phyloP scores from a whole-genome alignment of 768 basidiomycete species.

The Amanita exitialis region DNA sequence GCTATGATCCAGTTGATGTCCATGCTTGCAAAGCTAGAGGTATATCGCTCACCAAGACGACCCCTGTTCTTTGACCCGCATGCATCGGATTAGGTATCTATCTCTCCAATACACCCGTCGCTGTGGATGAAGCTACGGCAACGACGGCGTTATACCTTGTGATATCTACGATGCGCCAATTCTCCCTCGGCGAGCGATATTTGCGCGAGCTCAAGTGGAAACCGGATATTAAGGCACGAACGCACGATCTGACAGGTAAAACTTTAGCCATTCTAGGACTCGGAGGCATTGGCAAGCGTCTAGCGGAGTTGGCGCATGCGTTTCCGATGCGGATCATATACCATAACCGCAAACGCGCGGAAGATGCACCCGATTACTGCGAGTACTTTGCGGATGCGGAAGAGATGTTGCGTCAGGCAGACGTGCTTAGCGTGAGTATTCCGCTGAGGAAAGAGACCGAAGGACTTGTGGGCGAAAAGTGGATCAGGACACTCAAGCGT shows the following conservation, averaged over 20 bases:
- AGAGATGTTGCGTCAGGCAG: conserved; percentile 58
- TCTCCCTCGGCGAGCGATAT: conserved; percentile 51
- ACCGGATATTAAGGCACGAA: conserved; percentile 31
- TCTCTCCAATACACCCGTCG: conserved; percentile 84
- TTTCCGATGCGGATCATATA: conserved; percentile 91
- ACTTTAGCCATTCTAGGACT: conserved; percentile 69
- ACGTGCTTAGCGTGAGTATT: conserved; percentile 81
- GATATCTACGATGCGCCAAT: conserved; percentile 70
- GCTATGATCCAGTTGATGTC: conserved; percentile 85
- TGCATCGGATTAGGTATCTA: conserved; percentile 41
- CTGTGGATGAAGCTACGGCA: conserved; percentile 87
- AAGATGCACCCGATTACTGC: conserved; percentile 59
- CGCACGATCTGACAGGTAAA: conserved; percentile 58
- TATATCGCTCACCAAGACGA: conserved; percentile 13
- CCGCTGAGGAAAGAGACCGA: conserved; percentile 71
- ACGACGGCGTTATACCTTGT: conserved; percentile 81
- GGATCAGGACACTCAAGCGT: conserved; percentile 69
- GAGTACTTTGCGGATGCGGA: conserved; percentile 60
- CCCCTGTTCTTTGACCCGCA: background rate
- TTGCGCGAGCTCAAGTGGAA: conserved; percentile 57
- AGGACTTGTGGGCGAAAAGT: conserved; percentile 61
- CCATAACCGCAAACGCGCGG: conserved; percentile 50
- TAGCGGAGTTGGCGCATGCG: conserved; percentile 62
- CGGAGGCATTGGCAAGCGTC: conserved; percentile 65
- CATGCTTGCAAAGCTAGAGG: conserved; percentile 62